Base-by-base conservation (phyloP, 2,329 filamentous ascomycete species). In the Dactylellina sp. region DNA sequence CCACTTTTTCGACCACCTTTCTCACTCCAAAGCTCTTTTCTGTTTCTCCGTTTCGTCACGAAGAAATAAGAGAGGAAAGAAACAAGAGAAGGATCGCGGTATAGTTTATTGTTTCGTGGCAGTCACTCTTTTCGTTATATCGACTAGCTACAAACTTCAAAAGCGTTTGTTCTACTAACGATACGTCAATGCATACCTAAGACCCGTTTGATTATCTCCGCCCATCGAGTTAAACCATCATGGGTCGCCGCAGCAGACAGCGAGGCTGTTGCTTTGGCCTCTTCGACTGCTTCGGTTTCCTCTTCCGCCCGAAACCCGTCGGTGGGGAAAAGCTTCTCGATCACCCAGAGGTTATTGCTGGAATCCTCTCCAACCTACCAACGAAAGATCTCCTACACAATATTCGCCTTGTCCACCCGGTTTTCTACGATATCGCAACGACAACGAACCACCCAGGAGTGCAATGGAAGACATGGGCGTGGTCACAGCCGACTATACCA, bases 391-490 rank as follows among this genome's bases (percentile, higher is more conserved):
- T 74, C 24, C 32, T 66, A 9, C 37, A 25, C 18, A 52, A 56
- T 7, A 57, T 60, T 4, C 46, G 55, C 5, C 46, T 66, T 12
- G 70, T 65, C 7, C 70, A 74, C 44, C 70, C 70, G 2, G 52
- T 74, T 2, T 74, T 74, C 25, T 42, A 64, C 37, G 55, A 60
- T 12, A 62, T 74, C 28, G 55, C 49, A 0, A 65, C 55, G 14
- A 62, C 55, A 7, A 62, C 70, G 2, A 55, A 25, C 2, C 46
- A 66, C 25, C 55, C 61, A 7, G 25, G 44, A 4, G 53, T 74
- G 25, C 61, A 66, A 56, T 74, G 70, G 70, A 60, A 66, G 24
- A 66, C 70, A 3, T 74, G 61, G 61, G 37, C 44, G 14, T 74
- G 63, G 55, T 20, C 39, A 1, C 46, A 62, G 20, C 55, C 70